Base-by-base conservation (phyloP, 2,329 filamentous ascomycete genomes). In the Paecilomyces sp. region DNA sequence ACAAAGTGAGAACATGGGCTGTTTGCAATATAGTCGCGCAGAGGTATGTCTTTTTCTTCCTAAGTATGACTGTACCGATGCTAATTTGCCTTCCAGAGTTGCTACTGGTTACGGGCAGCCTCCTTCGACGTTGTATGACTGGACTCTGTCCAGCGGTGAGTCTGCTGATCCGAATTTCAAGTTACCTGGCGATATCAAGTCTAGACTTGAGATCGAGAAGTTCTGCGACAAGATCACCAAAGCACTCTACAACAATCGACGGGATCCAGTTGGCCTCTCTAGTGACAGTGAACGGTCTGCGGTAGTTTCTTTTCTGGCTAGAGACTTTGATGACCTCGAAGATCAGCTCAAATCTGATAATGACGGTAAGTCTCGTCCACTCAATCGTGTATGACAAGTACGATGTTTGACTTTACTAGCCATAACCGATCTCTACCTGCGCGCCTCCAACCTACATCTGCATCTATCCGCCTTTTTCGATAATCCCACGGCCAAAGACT, bases 41-140 rank as follows among this genome's bases (percentile, higher is more conserved):
- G 66, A 83, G 84, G 83, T 84, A 77, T 64, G 76, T 66, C 56
- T 31, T 8, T 3, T 50, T 41, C 6, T 15, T 15, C 55, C 15
- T 3, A 24, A 52, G 24, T 24, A 36, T 47, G 18, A 22, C 22
- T 31, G 12, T 12, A 41, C 54, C 57, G n/a, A 11, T 57, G 60
- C 25, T 8, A 36, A 31, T 61, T 62, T 30, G 58, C 53, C 18
- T 41, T 61, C 25, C 60, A 85, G 83, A 57, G 84, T 88, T 60
- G 84, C 84, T 15, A 88, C 85, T n/a, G 84, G 85, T n/a, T 85
- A 87, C 68, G 86, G 86, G 11, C 85, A 88, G 68, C 86, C 86
- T 18, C 83, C 86, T 15, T 81, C 83, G 62, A 87, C 82, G 36
- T 76, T 80, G 57, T 88, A 82, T 71, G 86, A 83, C 67, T 87